A percentile compares a stretch with the other conserved stretches of the same genome.
These are phyloP conservation scores for Alternaria sp. DNA, from an alignment of 2,329 filamentous ascomycete genomes.

Conservation along the genomic window DNA sequence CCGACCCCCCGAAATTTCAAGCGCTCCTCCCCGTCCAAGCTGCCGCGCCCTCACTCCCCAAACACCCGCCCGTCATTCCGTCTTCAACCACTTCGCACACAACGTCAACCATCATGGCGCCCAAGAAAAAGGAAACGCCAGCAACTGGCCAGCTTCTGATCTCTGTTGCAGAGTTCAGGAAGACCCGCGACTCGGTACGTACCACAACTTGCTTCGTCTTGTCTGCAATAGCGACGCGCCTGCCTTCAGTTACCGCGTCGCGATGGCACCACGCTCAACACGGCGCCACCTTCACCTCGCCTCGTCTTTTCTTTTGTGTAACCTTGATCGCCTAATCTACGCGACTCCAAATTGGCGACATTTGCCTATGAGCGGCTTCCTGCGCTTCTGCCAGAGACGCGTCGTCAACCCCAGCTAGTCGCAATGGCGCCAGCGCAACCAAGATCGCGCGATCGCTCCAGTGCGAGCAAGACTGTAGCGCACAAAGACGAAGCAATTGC, in stretches of 20 bases:
- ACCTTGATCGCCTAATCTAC: conserved; percentile 31
- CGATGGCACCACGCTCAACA: conserved; percentile 14
- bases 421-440: conserved; percentile 17
- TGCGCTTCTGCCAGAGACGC: conserved; percentile 13
- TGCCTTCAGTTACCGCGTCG: conserved; percentile 20
- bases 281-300: conserved; percentile 13
- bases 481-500: conserved; percentile 11
- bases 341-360: conserved; percentile 30
- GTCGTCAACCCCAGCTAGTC: conserved; percentile 1
- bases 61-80: conserved; percentile 9
- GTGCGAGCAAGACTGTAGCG: neutral
- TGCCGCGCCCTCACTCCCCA: conserved; percentile 9
- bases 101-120: conserved; percentile 34
- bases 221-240: conserved; percentile 25
- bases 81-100: conserved; percentile 16
- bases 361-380: conserved; percentile 8
- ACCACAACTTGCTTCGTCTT: conserved; percentile 9
- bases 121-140: conserved; percentile 41
- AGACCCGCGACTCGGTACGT: conserved; percentile 84
- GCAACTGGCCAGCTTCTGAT: conserved; percentile 52
- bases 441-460: conserved; percentile 23
- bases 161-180: conserved; percentile 78
- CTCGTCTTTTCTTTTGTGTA: conserved; percentile 3
- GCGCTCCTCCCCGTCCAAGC: conserved; percentile 1
- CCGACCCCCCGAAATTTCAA: conserved; percentile 2